A percentile compares a stretch with the other conserved stretches of the same genome.
These are phyloP conservation scores for Candida dubliniensis DNA, from an alignment of 1,139 yeast species.

Conservation along the genomic window DNA sequence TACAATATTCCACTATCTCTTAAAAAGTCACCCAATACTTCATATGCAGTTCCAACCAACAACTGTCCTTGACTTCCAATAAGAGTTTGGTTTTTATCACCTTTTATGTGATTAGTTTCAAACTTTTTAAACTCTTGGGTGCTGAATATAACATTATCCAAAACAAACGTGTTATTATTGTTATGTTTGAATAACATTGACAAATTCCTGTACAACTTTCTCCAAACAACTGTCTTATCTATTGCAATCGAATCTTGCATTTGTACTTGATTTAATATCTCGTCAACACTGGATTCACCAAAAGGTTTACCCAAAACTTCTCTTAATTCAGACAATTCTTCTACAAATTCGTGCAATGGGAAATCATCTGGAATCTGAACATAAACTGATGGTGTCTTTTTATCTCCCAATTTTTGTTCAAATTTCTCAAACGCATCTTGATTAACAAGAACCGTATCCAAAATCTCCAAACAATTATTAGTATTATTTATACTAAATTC, in stretches of 20 bases:
- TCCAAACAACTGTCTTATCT: conserved; percentile 24
- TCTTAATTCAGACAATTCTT: conserved; percentile 32
- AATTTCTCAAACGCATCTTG: conserved; percentile 23
- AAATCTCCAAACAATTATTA: conserved; percentile 31
- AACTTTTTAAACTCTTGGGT: conserved; percentile 28
- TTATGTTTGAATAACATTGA: conserved; percentile 34
- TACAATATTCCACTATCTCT: conserved; percentile 13
- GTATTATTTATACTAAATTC: conserved; percentile 7
- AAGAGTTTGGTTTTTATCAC: not conserved
- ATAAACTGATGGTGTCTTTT: conserved; percentile 17
- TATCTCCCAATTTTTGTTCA: conserved; percentile 6
- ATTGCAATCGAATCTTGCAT: conserved; percentile 14
- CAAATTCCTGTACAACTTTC: conserved; percentile 34
- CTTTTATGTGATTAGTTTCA: conserved; percentile 17
- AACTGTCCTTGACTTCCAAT: conserved; percentile 3
- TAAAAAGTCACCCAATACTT: conserved; percentile 15
- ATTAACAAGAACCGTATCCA: conserved; percentile 33
- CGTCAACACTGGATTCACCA: conserved; percentile 10
- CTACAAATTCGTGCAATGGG: conserved; percentile 32
- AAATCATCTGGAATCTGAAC: conserved; percentile 41
- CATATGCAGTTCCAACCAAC: conserved; percentile 4
- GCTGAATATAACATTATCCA: conserved; percentile 38
- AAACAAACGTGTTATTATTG: conserved; percentile 30
- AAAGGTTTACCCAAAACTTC: conserved; percentile 17
- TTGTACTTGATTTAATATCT: conserved; percentile 12